Evolutionary conservation across 192 early-diverging fungal species (phyloP).

Genomic region (Phlyctochytrium arcticum): DNA sequence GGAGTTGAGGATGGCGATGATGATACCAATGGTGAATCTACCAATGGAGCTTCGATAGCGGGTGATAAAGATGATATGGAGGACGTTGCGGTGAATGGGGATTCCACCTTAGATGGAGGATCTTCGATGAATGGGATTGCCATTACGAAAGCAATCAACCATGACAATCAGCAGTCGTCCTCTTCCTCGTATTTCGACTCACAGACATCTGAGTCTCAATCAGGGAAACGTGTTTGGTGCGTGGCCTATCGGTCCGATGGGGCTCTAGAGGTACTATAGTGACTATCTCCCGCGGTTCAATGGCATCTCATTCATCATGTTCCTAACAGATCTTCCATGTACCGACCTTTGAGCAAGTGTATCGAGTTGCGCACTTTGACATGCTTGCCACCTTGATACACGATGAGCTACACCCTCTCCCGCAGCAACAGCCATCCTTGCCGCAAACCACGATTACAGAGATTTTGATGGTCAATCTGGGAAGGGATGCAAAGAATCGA

Average conservation of each 20-base stretch:
- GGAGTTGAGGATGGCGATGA: slow-evolving; percentile 33
- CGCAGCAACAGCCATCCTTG: slow-evolving; percentile 7
- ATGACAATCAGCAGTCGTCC: no score
- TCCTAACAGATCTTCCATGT: slow-evolving; percentile 32
- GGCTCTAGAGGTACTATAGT: slow-evolving; percentile 48
- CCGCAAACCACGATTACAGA: slow-evolving; percentile 64
- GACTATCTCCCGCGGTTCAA: background rate
- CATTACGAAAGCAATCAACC: no score
- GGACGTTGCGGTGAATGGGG: background rate
- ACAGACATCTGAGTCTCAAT: no score
- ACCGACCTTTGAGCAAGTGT: slow-evolving; percentile 39
- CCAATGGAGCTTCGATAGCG: no score
- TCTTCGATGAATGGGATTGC: no score
- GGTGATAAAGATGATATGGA: slow-evolving; percentile 19
- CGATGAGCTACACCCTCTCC: slow-evolving; percentile 34
- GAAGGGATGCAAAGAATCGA: slow-evolving; percentile 40
- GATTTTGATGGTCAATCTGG: slow-evolving; percentile 64
- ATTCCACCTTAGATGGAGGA: no score
- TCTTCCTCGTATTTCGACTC: no score
- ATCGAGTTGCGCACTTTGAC: slow-evolving; percentile 55
- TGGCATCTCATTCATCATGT: slow-evolving; percentile 38
- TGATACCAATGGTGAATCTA: no score
- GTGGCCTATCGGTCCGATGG: slow-evolving; percentile 61
- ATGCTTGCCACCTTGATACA: slow-evolving; percentile 50
- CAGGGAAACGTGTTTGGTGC: slow-evolving; percentile 60